These are phyloP conservation scores for Rhodosorus marinus DNA, from an alignment of 23 red algal species.

Conservation along the genomic window DNA sequence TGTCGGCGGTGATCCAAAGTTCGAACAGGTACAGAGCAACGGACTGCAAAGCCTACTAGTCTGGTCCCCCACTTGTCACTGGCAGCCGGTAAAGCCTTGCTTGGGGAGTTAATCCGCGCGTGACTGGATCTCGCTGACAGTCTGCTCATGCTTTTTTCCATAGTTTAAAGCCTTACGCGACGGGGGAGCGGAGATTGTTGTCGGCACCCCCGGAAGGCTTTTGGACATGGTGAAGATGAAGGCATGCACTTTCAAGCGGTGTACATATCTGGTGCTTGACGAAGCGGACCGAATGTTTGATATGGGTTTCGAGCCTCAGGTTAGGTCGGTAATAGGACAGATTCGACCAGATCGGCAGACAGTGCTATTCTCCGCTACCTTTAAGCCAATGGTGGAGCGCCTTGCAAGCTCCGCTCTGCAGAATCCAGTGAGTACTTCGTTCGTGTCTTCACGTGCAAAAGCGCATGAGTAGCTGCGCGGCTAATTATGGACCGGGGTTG, in stretches of 20 bases:
- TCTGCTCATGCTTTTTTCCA: too few species aligned
- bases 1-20: constrained; percentile 42
- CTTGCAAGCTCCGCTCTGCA: constrained; percentile 14
- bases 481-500: too few species aligned
- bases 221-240: constrained; percentile 64
- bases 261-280: constrained; percentile 56
- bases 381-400: constrained; percentile 17
- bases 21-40: too few species aligned
- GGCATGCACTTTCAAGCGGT: constrained; percentile 18
- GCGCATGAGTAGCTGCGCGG: too few species aligned
- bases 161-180: constrained; percentile 19
- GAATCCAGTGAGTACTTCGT: neutral
- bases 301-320: constrained; percentile 59
- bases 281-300: constrained; percentile 79
- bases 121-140: too few species aligned
- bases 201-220: constrained; percentile 62
- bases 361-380: constrained; percentile 47
- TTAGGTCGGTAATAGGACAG: constrained; percentile 34
- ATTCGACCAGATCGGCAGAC: constrained; percentile 57
- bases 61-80: too few species aligned
- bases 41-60: too few species aligned
- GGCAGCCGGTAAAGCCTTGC: too few species aligned
- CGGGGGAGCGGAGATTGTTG: constrained; percentile 32
- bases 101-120: too few species aligned
- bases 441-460: too few species aligned